Evolutionary conservation across 306 rosid species (phyloP).

Genomic region (Nissolia schottii): DNA sequence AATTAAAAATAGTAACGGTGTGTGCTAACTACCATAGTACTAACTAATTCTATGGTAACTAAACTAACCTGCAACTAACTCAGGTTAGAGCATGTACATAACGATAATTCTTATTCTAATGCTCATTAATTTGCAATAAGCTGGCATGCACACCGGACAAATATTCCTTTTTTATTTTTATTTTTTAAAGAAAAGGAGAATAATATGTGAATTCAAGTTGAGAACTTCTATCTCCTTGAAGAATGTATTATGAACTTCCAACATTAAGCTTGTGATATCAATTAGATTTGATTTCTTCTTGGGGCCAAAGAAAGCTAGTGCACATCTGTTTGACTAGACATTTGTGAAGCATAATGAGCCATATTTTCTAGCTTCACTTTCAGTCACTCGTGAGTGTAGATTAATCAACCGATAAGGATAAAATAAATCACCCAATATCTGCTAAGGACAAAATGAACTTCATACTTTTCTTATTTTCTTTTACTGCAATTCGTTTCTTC

Average conservation of each 20-base stretch:
- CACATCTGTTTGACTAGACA: conserved; percentile 56
- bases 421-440: neutral
- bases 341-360: conserved; percentile 49
- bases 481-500: neutral
- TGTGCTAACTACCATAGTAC: too few species aligned
- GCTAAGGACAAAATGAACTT: conserved; percentile 23
- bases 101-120: too few species aligned
- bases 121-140: conserved; percentile 30
- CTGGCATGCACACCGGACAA: conserved; percentile 46
- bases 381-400: conserved; percentile 11
- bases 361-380: conserved; percentile 22
- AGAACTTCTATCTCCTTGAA: neutral
- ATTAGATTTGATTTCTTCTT: conserved; percentile 16
- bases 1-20: too few species aligned
- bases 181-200: neutral
- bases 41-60: too few species aligned
- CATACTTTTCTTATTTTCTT: neutral
- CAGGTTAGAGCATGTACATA: too few species aligned
- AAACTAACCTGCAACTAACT: too few species aligned
- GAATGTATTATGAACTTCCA: conserved; percentile 12
- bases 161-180: too few species aligned
- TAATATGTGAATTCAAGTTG: neutral
- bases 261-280: conserved; percentile 23
- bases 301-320: conserved; percentile 46
- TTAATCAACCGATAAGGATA: conserved; percentile 6